Base-by-base conservation (phyloP, 495 filamentous ascomycete species). In the Penicillium atrosanguineum region DNA sequence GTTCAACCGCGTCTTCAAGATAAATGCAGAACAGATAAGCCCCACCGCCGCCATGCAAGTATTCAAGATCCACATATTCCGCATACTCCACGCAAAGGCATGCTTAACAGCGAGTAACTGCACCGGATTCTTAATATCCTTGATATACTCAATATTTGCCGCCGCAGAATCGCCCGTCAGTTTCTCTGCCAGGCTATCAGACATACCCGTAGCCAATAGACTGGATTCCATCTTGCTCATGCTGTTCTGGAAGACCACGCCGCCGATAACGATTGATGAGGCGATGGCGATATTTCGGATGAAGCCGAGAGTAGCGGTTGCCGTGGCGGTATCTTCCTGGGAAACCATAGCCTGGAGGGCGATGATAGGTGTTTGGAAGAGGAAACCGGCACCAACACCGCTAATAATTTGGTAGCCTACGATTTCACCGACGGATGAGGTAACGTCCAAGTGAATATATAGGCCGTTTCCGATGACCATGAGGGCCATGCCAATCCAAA, bases 231-330 rank as follows among this genome's bases (percentile, higher is more conserved):
- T 75, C 31, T 60, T 45, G 18, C 61, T 48, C 84, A 88, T 87
- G 40, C 81, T 72, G 48, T 84, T 83, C 55, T 82, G 79, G 64
- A 95, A 95, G 26, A 96, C 83, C 2, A 91, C 88, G 14, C 87
- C 82, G 15, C 91, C 91, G 21, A 94, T 79, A 19, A 91, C 88
- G 23, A 94, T 82, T 7, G 84, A 85, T 20, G 87, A 79, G 12
- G 86, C 77, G 0, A 84, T 89, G 1, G 83, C 84, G 6, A 96
- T 71, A 57, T 88, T 86, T 4, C 90, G 81, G 31, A 89, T 74
- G 64, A 93, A 92, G 1, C 81, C 78, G 48, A 90, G 86, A 0
- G 88, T 90, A 0, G 84, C 83, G 0, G 89, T 94, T 3, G 89
- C 91, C 0, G 87, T 83, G 0, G 86, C 91, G 15, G 87, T 87